Evolutionary conservation across 2,329 filamentous ascomycete species (phyloP).

Genomic region (Cadophora gregata): DNA sequence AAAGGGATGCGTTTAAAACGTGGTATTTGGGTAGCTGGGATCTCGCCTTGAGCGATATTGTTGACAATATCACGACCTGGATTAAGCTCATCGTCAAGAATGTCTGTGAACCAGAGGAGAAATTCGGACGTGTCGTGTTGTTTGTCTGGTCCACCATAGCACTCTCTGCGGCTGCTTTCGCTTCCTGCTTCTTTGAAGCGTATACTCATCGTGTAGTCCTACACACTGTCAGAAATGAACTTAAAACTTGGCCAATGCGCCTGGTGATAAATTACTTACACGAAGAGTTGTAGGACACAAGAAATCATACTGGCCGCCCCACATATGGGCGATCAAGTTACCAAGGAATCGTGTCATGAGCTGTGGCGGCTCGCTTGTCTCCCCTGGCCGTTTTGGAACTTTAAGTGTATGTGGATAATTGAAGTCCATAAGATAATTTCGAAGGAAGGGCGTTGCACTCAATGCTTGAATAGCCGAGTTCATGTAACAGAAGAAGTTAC

Average conservation of each 20-base stretch:
- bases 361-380: slow-evolving; percentile 59
- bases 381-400: slow-evolving; percentile 68
- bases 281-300: slow-evolving; percentile 62
- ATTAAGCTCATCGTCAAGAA: slow-evolving; percentile 88
- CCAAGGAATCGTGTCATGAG: slow-evolving; percentile 65
- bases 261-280: slow-evolving; percentile 49
- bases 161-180: slow-evolving; percentile 16
- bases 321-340: slow-evolving; percentile 56
- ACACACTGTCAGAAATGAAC: slow-evolving; percentile 16
- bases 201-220: slow-evolving; percentile 37
- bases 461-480: slow-evolving; percentile 89
- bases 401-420: slow-evolving; percentile 59
- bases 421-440: slow-evolving; percentile 64
- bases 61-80: slow-evolving; percentile 60
- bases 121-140: slow-evolving; percentile 96
- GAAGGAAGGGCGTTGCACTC: slow-evolving; percentile 74
- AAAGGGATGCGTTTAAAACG: slow-evolving; percentile 1
- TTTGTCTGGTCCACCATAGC: slow-evolving; percentile 68
- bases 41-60: slow-evolving; percentile 35
- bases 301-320: slow-evolving; percentile 43
- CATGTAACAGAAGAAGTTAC: slow-evolving; percentile 86
- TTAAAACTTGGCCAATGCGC: background rate
- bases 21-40: slow-evolving; percentile 47
- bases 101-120: slow-evolving; percentile 79
- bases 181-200: slow-evolving; percentile 21